Percentiles rank a stretch among this genome's conserved stretches.
phyloP scores from a whole-genome alignment of 2,329 filamentous ascomycete genomes.

The Phyllosticta citribraziliensis region DNA sequence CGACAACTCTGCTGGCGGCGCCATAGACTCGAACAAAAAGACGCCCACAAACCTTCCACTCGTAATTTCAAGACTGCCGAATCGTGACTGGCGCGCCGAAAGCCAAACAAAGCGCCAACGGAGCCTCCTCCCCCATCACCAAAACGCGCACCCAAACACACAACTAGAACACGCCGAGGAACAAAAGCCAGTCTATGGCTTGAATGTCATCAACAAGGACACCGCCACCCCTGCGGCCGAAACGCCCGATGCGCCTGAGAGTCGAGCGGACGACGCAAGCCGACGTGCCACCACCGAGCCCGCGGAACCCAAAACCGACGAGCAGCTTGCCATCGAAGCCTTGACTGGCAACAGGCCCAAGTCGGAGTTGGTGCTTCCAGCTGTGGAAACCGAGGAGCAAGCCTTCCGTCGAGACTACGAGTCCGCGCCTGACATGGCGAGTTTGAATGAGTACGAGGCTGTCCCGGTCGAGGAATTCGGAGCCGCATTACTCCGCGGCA shows the following conservation, averaged over 20 bases:
- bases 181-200: constrained; percentile 39
- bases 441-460: constrained; percentile 73
- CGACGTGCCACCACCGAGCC: constrained; percentile 35
- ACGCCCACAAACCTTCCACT: constrained; percentile 34
- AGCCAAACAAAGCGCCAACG: constrained; percentile 37
- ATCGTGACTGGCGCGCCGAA: constrained; percentile 54
- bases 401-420: constrained; percentile 62
- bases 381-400: constrained; percentile 48
- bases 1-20: constrained; percentile 42
- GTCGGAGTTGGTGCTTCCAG: constrained; percentile 31
- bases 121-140: constrained; percentile 46
- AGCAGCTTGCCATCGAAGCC: constrained; percentile 45
- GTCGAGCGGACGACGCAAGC: constrained; percentile 9
- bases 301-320: constrained; percentile 37
- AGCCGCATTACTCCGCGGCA: constrained; percentile 76
- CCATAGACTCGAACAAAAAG: constrained; percentile 27
- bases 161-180: constrained; percentile 27
- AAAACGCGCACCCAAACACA: constrained; percentile 24
- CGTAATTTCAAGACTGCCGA: constrained; percentile 49
- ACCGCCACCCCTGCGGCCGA: constrained; percentile 2
- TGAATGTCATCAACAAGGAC: constrained; percentile 41
- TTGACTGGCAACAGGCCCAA: constrained; percentile 31
- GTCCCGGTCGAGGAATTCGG: constrained; percentile 94
- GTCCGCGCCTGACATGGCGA: constrained; percentile 63
- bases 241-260: constrained; percentile 3